Evolutionary conservation across 371 early-diverging fungal species (phyloP).

Genomic region (Mortierella sp.): DNA sequence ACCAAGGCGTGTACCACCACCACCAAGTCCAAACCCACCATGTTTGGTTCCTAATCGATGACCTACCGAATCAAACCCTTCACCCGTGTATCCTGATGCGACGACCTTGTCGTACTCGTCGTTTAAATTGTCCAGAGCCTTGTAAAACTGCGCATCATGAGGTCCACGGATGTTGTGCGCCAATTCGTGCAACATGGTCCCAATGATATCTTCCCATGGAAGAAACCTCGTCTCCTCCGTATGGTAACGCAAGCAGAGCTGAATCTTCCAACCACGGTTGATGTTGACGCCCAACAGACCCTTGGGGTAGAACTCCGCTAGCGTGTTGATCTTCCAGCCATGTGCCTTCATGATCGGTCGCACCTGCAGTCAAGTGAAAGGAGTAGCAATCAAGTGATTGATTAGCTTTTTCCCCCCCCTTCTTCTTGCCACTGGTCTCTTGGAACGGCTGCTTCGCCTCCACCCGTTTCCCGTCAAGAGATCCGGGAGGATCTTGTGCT

Average conservation of each 20-base stretch:
- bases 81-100: constrained; percentile 25
- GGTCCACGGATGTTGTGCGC: constrained; percentile 38
- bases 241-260: constrained; percentile 31
- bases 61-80: constrained; percentile 26
- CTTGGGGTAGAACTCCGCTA: constrained; percentile 27
- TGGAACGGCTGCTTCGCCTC: too few species aligned
- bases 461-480: constrained; percentile 35
- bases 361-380: constrained; percentile 16
- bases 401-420: too few species aligned
- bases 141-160: constrained; percentile 34
- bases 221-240: constrained; percentile 21
- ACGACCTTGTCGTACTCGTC: constrained; percentile 36
- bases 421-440: too few species aligned
- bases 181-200: constrained; percentile 46
- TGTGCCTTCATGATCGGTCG: constrained; percentile 39
- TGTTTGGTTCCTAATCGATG: constrained; percentile 30
- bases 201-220: constrained; percentile 36
- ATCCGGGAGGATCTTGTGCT: too few species aligned
- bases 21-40: constrained; percentile 20
- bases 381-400: too few species aligned
- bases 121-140: constrained; percentile 25
- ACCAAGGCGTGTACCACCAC: constrained; percentile 5
- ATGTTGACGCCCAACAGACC: constrained; percentile 37
- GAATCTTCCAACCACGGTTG: constrained; percentile 36
- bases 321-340: constrained; percentile 24